phyloP scores from a whole-genome alignment of 768 basidiomycete genomes.

The Leccinum barrowsii region DNA sequence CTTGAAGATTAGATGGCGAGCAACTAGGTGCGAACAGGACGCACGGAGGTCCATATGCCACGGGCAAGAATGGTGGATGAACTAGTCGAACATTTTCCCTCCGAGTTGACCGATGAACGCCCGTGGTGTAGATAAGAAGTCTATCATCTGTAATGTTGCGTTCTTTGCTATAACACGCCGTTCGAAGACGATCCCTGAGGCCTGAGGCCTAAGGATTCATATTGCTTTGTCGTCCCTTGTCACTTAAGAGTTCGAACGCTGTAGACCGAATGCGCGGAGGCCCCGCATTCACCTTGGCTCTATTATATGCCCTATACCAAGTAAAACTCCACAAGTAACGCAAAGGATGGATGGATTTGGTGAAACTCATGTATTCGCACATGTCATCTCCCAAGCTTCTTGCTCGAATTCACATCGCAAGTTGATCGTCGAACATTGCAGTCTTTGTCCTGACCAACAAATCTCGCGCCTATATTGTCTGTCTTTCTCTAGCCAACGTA shows the following conservation, averaged over 20 bases:
- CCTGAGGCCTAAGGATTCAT: too few species aligned
- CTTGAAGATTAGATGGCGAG: slow-evolving; percentile 60
- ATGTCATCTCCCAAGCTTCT: too few species aligned
- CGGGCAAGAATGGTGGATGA: slow-evolving; percentile 9
- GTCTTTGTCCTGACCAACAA: too few species aligned
- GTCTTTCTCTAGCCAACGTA: not conserved
- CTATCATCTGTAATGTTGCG: not conserved
- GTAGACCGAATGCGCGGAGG: not conserved
- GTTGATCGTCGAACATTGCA: not conserved
- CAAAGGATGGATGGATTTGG: too few species aligned
- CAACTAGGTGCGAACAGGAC: not conserved
- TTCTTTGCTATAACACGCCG: too few species aligned
- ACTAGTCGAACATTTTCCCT: slow-evolving; percentile 1
- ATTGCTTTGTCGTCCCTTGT: not conserved
- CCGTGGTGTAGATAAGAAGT: slow-evolving; percentile 8
- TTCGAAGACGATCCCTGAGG: too few species aligned
- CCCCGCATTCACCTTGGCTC: too few species aligned
- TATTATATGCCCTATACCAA: too few species aligned
- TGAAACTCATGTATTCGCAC: too few species aligned
- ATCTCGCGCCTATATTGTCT: too few species aligned
- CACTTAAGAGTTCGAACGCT: not conserved
- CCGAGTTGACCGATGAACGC: slow-evolving; percentile 9
- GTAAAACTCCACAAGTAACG: too few species aligned
- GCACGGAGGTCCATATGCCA: not conserved
- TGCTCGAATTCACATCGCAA: not conserved